These are phyloP conservation scores for Amaranthus tricolor DNA, from an alignment of 179 eudicot species.

Conservation along the genomic window DNA sequence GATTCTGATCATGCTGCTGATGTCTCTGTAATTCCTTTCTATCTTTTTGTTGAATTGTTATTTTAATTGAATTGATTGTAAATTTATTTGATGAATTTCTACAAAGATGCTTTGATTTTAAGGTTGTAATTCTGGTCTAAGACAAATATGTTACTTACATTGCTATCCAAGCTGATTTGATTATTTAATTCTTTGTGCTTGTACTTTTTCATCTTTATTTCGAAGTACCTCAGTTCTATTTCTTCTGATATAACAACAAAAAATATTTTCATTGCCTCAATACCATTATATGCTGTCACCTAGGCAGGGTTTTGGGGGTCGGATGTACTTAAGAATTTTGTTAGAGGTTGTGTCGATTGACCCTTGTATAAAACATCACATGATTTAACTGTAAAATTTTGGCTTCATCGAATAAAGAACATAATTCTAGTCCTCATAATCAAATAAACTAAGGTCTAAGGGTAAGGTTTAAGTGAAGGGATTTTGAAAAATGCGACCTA, in stretches of 20 bases:
- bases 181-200: background rate
- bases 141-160: too few relatives aligned
- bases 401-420: too few relatives aligned
- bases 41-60: background rate
- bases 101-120: background rate
- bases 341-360: too few relatives aligned
- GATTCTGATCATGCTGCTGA: constrained; percentile 45
- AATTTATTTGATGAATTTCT: background rate
- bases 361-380: too few relatives aligned
- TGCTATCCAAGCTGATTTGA: background rate
- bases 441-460: background rate
- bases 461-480: background rate
- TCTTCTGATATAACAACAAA: background rate
- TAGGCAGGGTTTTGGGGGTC: too few relatives aligned
- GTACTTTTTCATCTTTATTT: background rate
- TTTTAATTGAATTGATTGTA: background rate
- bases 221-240: background rate
- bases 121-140: background rate
- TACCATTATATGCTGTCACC: too few relatives aligned
- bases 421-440: too few relatives aligned
- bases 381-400: too few relatives aligned
- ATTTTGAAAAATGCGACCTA: background rate
- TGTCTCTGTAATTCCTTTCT: constrained; percentile 37
- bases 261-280: too few relatives aligned
- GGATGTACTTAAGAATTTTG: too few relatives aligned